Base-by-base conservation (phyloP, 2,329 filamentous ascomycete genomes). In the Apiospora arundinis region DNA sequence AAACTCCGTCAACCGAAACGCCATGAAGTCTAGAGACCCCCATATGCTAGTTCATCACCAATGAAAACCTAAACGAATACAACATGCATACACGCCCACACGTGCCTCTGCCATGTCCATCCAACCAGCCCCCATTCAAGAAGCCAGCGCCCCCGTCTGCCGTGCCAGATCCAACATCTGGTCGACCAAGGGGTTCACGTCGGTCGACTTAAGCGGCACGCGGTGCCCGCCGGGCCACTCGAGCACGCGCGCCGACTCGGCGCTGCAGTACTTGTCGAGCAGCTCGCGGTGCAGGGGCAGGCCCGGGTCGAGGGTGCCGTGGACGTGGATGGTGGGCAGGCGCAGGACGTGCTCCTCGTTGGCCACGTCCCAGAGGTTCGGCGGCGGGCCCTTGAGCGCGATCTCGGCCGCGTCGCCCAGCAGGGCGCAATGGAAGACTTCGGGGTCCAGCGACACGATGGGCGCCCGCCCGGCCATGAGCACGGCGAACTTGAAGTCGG, bases 171-270 rank as follows among this genome's bases (percentile, higher is more conserved):
- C 82, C 46, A 90, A 79, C 42, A 91, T 87, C 67, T 85, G 83
- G 14, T 83, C 80, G 14, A 88, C 83, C 14, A 93, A 82, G 12
- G 80, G 83, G 67, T 88, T 84, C 3, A 95, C 91, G 80, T 95
- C 92, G 42, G 80, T 82, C 28, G 82, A 84, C 83, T 92, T 93
- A 72, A 95, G 86, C 1, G 92, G 92, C 67, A 95, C 84, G 7
- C 93, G 83, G 79, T 95, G 93, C 1, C 85, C 86, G 0, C 92
- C 93, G 71, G 93, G 87, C 93, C 93, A 95, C 79, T 94, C 91
- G 1, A 95, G 79, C 65, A 94, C 73, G 49, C 81, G 85, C 7
- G 87, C 82, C 2, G 82, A 88, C 0, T 84, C 85, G 12, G 83
- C 77, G 68, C 89, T 84, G 77, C 90, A 93, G 78, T 91, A 94